A percentile compares a stretch with the other conserved stretches of the same genome.
Conservation (phyloP, 1,139 yeast genomes). For the Magnusiomyces paraingens region DNA sequence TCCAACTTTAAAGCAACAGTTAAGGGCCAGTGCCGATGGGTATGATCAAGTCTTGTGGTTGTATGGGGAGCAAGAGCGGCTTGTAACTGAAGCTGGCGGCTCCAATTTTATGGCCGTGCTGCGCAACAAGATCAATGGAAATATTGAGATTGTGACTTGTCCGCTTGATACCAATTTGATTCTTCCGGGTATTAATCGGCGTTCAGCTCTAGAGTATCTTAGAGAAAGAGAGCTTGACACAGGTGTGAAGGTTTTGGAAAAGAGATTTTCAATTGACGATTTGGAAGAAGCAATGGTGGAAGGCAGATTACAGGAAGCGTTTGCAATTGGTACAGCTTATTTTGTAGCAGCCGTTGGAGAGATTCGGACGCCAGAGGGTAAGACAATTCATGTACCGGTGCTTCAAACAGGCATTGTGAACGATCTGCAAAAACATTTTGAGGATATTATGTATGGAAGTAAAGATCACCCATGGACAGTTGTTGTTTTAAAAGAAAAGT, state of each 20-base stretch:
- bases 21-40: constrained; percentile 36
- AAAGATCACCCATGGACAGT: background rate
- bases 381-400: constrained; percentile 34
- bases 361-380: constrained; percentile 35
- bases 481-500: background rate
- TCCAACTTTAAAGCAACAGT: constrained; percentile 38
- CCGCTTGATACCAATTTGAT: constrained; percentile 39
- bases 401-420: constrained; percentile 10
- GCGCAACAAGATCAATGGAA: constrained; percentile 28
- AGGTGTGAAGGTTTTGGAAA: constrained; percentile 32
- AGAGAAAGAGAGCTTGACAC: constrained; percentile 21
- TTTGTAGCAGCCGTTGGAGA: constrained; percentile 37
- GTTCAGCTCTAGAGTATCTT: constrained; percentile 38
- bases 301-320: constrained; percentile 39
- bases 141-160: constrained; percentile 39
- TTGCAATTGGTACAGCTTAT: constrained; percentile 41
- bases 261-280: constrained; percentile 37
- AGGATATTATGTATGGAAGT: constrained; percentile 8
- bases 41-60: constrained; percentile 42
- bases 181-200: constrained; percentile 41
- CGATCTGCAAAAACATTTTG: constrained; percentile 8
- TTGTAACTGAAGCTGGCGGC: constrained; percentile 43
- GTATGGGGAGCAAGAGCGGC: constrained; percentile 35
- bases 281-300: constrained; percentile 34
- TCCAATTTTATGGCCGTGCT: constrained; percentile 39